Evolutionary conservation across 2,329 filamentous ascomycete genomes (phyloP).

Genomic region (Pseudocercospora fijiensis): DNA sequence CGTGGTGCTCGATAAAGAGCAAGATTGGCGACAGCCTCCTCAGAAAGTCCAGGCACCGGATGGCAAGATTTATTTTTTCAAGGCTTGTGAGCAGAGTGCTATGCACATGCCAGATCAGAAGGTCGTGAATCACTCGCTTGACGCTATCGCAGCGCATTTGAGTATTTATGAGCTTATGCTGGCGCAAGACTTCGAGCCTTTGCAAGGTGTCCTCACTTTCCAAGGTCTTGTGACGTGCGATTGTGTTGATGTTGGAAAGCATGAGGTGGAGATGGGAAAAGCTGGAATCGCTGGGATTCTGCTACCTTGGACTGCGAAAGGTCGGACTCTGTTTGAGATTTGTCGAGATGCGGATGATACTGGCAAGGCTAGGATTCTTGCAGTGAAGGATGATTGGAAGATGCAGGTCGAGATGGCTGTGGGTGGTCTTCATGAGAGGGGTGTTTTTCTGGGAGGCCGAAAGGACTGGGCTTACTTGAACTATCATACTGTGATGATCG

Average conservation of each 20-base stretch:
- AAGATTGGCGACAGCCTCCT: slow-evolving; percentile 5
- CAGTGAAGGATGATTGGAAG: background rate
- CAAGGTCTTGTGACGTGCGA: background rate
- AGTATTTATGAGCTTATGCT: background rate
- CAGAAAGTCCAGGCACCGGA: background rate
- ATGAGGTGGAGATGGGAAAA: background rate
- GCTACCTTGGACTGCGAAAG: slow-evolving; percentile 1
- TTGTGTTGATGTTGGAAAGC: background rate
- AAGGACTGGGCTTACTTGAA: background rate
- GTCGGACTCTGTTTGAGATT: background rate
- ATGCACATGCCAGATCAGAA: background rate
- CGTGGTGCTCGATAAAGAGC: background rate
- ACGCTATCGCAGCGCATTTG: slow-evolving; percentile 3
- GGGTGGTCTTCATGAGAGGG: background rate
- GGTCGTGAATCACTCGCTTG: background rate
- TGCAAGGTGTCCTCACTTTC: background rate
- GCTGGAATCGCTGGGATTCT: slow-evolving; percentile 1
- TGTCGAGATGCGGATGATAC: background rate
- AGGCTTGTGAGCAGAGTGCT: background rate
- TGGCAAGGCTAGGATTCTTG: background rate
- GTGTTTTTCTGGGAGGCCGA: background rate
- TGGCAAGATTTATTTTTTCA: slow-evolving; percentile 4
- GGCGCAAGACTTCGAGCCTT: background rate
- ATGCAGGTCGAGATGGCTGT: background rate
- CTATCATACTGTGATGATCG: background rate